phyloP scores from a whole-genome alignment of 1,284 basidiomycete genomes.

The Vanrija sp. region DNA sequence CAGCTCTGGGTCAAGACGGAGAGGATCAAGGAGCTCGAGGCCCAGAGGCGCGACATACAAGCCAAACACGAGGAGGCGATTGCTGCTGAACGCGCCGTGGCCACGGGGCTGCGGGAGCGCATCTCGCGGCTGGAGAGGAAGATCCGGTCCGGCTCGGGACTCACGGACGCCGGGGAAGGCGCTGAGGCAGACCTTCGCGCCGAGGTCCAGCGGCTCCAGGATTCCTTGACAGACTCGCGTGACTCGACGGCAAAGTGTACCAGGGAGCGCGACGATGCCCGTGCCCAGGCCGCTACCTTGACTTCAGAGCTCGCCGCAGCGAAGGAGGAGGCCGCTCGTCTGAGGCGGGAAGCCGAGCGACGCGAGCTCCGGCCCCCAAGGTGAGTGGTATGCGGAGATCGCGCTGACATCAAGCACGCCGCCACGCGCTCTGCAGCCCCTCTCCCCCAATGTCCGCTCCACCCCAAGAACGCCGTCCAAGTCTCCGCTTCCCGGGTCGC shows the following conservation, averaged over 20 bases:
- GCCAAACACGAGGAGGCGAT: slow-evolving; percentile 8
- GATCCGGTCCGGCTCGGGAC: not conserved
- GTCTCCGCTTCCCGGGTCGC: not conserved
- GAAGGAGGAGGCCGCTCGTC: no score
- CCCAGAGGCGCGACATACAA: slow-evolving; percentile 7
- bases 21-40: slow-evolving; percentile 10
- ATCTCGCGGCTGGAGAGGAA: slow-evolving; percentile 13
- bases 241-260: no score
- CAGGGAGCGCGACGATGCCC: no score
- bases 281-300: no score
- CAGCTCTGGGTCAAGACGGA: slow-evolving; percentile 26
- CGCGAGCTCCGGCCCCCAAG: not conserved
- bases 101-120: slow-evolving; percentile 21
- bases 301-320: no score
- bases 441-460: slow-evolving; percentile 17
- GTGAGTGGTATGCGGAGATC: no score
- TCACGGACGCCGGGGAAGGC: no score
- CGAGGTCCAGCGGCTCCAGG: no score
- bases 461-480: slow-evolving; percentile 6
- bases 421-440: slow-evolving; percentile 15
- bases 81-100: slow-evolving; percentile 19
- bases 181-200: no score
- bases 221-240: no score
- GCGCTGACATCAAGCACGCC: slow-evolving; percentile 3
- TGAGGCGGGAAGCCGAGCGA: not conserved